Evolutionary conservation across 495 filamentous ascomycete genomes (phyloP).

Genomic region (Chaetomium fimeti): DNA sequence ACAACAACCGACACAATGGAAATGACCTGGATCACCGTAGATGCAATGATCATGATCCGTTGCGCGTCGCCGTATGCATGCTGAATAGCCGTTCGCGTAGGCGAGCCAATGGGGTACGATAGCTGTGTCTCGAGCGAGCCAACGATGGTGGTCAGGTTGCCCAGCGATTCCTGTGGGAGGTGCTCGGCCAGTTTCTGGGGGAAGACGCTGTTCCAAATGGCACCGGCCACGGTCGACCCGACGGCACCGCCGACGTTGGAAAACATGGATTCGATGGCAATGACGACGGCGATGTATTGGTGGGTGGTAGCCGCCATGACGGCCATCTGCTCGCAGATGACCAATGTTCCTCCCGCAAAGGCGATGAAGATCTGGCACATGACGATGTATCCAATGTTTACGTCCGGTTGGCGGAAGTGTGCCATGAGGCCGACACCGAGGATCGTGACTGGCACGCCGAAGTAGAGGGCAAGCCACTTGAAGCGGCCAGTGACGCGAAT

Average conservation of each 20-base stretch:
- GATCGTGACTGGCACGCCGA: slow-evolving; percentile 65
- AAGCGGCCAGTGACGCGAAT: slow-evolving; percentile 58
- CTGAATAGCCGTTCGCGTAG: slow-evolving; percentile 54
- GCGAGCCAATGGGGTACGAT: slow-evolving; percentile 51
- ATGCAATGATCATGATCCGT: slow-evolving; percentile 55
- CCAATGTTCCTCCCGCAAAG: slow-evolving; percentile 57
- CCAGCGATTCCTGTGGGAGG: slow-evolving; percentile 56
- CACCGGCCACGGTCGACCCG: slow-evolving; percentile 59
- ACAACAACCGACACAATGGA: slow-evolving; percentile 46
- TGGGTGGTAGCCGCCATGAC: slow-evolving; percentile 65
- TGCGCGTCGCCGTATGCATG: slow-evolving; percentile 57
- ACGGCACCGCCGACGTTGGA: slow-evolving; percentile 63
- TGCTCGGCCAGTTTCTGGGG: slow-evolving; percentile 49
- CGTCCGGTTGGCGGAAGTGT: slow-evolving; percentile 42
- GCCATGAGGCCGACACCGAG: slow-evolving; percentile 65
- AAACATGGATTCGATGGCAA: slow-evolving; percentile 63
- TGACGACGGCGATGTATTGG: slow-evolving; percentile 62
- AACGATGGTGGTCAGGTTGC: slow-evolving; percentile 53
- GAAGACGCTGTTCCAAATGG: slow-evolving; percentile 67
- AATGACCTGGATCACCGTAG: slow-evolving; percentile 51
- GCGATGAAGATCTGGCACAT: slow-evolving; percentile 81
- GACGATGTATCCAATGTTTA: slow-evolving; percentile 63
- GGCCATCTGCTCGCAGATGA: slow-evolving; percentile 65
- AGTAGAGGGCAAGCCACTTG: slow-evolving; percentile 61
- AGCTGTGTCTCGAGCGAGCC: slow-evolving; percentile 50